Percentiles rank a stretch among this genome's conserved stretches.
Evolutionary conservation across 169 alveolate genomes (phyloP).

Genomic region (Perkinsus olseni): DNA sequence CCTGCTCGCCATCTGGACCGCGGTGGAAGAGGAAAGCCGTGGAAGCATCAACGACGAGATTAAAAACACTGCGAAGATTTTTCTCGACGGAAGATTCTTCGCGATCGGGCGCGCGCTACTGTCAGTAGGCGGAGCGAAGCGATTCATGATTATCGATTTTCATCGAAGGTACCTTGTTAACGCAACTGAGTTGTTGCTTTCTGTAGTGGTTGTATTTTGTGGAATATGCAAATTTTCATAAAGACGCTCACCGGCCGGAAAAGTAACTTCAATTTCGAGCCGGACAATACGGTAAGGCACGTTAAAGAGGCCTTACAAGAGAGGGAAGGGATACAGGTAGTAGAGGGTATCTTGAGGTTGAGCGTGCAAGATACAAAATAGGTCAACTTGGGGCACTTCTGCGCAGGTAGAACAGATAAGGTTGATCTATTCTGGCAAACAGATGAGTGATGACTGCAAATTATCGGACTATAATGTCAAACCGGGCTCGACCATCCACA

Average conservation of each 20-base stretch:
- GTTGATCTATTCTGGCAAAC: slow-evolving; percentile 78
- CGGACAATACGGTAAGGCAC: slow-evolving; percentile 80
- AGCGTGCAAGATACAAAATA: background rate
- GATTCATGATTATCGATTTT: background rate
- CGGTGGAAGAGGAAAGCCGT: too few species aligned
- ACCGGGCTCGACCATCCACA: slow-evolving; percentile 89
- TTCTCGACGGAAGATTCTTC: background rate
- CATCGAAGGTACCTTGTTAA: background rate
- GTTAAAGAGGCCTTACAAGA: slow-evolving; percentile 87
- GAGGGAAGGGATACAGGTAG: slow-evolving; percentile 68
- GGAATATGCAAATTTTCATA: slow-evolving; percentile 72
- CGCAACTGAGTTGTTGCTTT: background rate
- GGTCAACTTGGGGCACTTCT: slow-evolving; percentile 20
- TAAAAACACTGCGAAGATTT: background rate
- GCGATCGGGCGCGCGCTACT: background rate
- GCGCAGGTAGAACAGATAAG: slow-evolving; percentile 72
- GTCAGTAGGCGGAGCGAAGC: background rate
- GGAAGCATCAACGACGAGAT: background rate
- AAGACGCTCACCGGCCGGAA: slow-evolving; percentile 87
- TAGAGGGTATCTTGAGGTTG: background rate
- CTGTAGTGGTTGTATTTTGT: background rate
- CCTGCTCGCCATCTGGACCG: too few species aligned
- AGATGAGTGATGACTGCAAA: slow-evolving; percentile 75
- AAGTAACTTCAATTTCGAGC: slow-evolving; percentile 84
- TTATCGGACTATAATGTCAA: slow-evolving; percentile 78